Evolutionary conservation across 2,329 filamentous ascomycete species (phyloP), one percentile per base, ranked within the genome.

Genomic region (Diaporthe longicolla): DNA sequence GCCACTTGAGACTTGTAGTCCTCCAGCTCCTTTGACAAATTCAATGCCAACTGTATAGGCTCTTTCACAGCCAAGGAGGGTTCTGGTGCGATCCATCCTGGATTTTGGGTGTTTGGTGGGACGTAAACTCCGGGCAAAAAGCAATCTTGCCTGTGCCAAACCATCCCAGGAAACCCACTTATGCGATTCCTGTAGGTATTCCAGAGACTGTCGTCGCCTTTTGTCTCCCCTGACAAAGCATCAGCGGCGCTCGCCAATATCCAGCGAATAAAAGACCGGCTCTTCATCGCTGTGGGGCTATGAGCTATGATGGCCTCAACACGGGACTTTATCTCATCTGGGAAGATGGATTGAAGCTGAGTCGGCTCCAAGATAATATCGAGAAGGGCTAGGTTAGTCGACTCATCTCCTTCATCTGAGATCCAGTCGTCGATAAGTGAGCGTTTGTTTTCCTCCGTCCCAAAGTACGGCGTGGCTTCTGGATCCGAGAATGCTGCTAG

Each of bases 201-300:
- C 61, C 43, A 65, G 6, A 35, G 29, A 24, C n/a, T 43, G 10
- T 35, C 43, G 0, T 48, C 61, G 19, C 61, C 43, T 17, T 24
- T 50, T 3, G 17, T 11, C 21, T 17, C 7, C 26, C 10, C 61
- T 4, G 26, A 35, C 29, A 50, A 10, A 1, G 43, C 21, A 19
- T 50, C 61, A 32, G 61, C 19, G 19, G 61, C 61, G 15, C 32
- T 65, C 11, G 43, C 21, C n/a, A 65, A 17, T 10, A 65, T 65
- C 61, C 61, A 65, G 29, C 61, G 61, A 1, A 65, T 65, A 29
- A 65, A 65, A 7, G 61, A 35, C n/a, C 61, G 61, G 45, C 61
- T 65, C 13, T n/a, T 65, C 61, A 50, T 65, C 7, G 45, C 43
- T 4, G 11, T 1, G 15, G 29, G 61, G 17, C 40, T 50, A 17